phyloP scores from a whole-genome alignment of 1,139 yeast genomes.

The Pichia terricola region DNA sequence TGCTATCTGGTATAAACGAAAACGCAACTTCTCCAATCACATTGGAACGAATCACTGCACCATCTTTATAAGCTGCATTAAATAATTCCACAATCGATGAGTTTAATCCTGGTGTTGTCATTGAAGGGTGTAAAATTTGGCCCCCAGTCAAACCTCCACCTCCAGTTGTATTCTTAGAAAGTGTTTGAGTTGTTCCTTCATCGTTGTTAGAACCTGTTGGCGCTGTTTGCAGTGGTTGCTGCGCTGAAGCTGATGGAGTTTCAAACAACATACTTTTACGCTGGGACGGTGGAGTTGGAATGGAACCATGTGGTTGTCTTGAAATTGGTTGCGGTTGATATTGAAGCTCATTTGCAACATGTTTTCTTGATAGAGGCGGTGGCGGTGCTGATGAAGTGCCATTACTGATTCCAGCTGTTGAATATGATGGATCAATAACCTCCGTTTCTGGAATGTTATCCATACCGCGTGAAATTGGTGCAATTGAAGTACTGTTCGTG shows the following conservation, averaged over 20 bases:
- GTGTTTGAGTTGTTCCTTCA: conserved; percentile 5
- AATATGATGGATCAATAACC: conserved; percentile 1
- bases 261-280: conserved; percentile 17
- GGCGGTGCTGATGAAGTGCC: conserved; percentile 32
- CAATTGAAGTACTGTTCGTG: conserved; percentile 5
- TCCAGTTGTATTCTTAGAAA: conserved; percentile 24
- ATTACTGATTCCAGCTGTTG: conserved; percentile 1
- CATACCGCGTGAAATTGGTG: conserved; percentile 6
- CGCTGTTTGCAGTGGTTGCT: conserved; percentile 14
- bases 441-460: conserved; percentile 10
- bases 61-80: conserved; percentile 64
- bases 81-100: conserved; percentile 77
- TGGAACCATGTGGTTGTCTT: conserved; percentile 20
- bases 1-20: conserved; percentile 36
- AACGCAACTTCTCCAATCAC: conserved; percentile 75
- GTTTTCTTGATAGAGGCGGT: conserved; percentile 70
- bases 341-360: conserved; percentile 2
- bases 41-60: conserved; percentile 46
- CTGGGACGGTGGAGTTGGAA: conserved; percentile 25
- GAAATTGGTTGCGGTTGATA: conserved; percentile 4
- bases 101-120: conserved; percentile 54
- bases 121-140: conserved; percentile 41
- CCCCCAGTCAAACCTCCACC: conserved; percentile 25
- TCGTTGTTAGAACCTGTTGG: conserved; percentile 13
- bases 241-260: background rate